phyloP scores from a whole-genome alignment of 78 protist genomes.

The Dictyostelium intermedium region DNA sequence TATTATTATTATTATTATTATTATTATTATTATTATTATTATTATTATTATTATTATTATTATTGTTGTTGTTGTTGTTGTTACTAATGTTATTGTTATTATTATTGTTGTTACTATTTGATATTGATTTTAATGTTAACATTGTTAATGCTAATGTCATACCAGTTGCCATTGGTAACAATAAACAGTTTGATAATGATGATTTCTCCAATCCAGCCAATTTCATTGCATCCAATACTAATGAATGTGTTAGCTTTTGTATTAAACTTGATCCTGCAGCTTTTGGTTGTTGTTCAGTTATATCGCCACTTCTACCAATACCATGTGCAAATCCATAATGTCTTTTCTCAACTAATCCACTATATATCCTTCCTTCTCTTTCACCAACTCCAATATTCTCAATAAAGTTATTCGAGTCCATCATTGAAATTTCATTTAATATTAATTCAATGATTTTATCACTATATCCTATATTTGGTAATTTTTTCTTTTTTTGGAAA shows the following conservation, averaged over 20 bases:
- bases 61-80: neutral
- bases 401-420: slow-evolving; percentile 93
- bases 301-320: slow-evolving; percentile 98
- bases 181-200: slow-evolving; percentile 46
- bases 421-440: slow-evolving; percentile 84
- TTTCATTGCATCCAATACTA: slow-evolving; percentile 86
- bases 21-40: too few relatives aligned
- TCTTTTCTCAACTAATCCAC: slow-evolving; percentile 84
- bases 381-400: slow-evolving; percentile 98
- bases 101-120: neutral
- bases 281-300: slow-evolving; percentile 98
- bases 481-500: slow-evolving; percentile 79
- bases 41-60: too few relatives aligned
- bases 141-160: slow-evolving; percentile 94
- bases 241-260: slow-evolving; percentile 69
- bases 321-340: slow-evolving; percentile 93
- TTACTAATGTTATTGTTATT: too few relatives aligned
- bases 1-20: too few relatives aligned
- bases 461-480: slow-evolving; percentile 93
- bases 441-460: slow-evolving; percentile 80
- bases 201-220: slow-evolving; percentile 52
- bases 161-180: slow-evolving; percentile 98
- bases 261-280: slow-evolving; percentile 99
- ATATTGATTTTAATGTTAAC: slow-evolving; percentile 77
- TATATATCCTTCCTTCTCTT: slow-evolving; percentile 95